Conservation (phyloP, 129 eudicot genomes). For the Oenanthe sinensis region DNA sequence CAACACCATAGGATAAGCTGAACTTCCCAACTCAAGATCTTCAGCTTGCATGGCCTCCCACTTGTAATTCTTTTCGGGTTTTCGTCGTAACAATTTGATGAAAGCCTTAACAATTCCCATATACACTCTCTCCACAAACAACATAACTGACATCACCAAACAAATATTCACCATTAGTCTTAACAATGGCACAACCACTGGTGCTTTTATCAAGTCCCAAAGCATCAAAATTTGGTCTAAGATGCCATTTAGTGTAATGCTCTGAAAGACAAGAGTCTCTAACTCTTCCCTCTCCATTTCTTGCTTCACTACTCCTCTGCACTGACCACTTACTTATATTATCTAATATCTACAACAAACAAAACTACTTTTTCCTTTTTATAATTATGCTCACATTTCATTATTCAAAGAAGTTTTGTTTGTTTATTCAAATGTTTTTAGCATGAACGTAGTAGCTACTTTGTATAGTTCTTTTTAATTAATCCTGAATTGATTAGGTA, state of each 20-base stretch:
- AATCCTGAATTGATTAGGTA: neutral
- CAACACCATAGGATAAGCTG: constrained; percentile 73
- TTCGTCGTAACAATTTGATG: constrained; percentile 49
- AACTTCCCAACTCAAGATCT: constrained; percentile 70
- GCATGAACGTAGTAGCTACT: neutral
- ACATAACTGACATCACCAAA: constrained; percentile 68
- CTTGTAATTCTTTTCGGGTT: constrained; percentile 40
- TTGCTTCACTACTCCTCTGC: neutral
- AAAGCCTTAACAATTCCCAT: constrained; percentile 61
- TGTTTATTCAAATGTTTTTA: neutral
- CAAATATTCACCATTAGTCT: constrained; percentile 46
- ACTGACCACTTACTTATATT: neutral
- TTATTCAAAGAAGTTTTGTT: constrained; percentile 1
- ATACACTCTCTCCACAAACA: constrained; percentile 70
- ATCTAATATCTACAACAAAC: neutral
- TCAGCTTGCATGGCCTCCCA: constrained; percentile 35
- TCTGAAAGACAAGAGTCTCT: neutral
- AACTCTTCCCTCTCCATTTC: neutral
- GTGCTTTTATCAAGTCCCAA: constrained; percentile 53
- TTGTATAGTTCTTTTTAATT: neutral
- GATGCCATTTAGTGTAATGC: constrained; percentile 3
- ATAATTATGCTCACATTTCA: neutral
- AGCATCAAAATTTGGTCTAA: constrained; percentile 22
- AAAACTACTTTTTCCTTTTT: neutral
- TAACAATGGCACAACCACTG: constrained; percentile 61